Evolutionary conservation across 2,329 filamentous ascomycete species (phyloP).

Genomic region (Ophiostoma quercus): DNA sequence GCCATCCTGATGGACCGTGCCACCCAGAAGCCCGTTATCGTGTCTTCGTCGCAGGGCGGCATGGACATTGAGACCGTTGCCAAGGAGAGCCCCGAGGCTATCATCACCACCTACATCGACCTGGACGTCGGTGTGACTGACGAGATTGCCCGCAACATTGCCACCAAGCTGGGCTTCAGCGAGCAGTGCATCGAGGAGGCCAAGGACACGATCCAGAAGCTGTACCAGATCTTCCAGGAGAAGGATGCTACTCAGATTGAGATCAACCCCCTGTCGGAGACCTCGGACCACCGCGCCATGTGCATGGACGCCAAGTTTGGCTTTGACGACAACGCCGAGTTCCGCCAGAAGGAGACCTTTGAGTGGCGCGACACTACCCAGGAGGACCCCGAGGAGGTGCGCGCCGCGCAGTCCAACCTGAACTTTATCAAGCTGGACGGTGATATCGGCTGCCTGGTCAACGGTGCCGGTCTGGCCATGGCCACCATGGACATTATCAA

Average conservation of each 20-base stretch:
- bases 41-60: conserved; percentile 95
- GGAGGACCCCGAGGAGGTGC: conserved; percentile 96
- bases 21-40: conserved; percentile 87
- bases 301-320: conserved; percentile 99
- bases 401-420: conserved; percentile 85
- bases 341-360: conserved; percentile 96
- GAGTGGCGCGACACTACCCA: conserved; percentile 88
- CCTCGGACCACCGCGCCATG: conserved; percentile 93
- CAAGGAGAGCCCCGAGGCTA: conserved; percentile 95
- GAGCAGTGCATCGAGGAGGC: conserved; percentile 95
- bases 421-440: conserved; percentile 99
- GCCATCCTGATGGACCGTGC: conserved; percentile 97
- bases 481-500: conserved; percentile 99
- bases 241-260: conserved; percentile 99
- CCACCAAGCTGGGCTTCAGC: conserved; percentile 90
- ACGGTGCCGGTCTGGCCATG: conserved; percentile 98
- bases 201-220: conserved; percentile 94
- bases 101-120: conserved; percentile 87
- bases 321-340: conserved; percentile 98
- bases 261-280: conserved; percentile 98
- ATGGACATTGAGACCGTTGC: conserved; percentile 99
- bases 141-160: conserved; percentile 85
- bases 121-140: conserved; percentile 95
- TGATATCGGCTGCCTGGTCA: conserved; percentile 98
- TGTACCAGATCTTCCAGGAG: conserved; percentile 98